Evolutionary conservation across 129 eudicot species (phyloP).

Genomic region (Kitagawia praeruptora): DNA sequence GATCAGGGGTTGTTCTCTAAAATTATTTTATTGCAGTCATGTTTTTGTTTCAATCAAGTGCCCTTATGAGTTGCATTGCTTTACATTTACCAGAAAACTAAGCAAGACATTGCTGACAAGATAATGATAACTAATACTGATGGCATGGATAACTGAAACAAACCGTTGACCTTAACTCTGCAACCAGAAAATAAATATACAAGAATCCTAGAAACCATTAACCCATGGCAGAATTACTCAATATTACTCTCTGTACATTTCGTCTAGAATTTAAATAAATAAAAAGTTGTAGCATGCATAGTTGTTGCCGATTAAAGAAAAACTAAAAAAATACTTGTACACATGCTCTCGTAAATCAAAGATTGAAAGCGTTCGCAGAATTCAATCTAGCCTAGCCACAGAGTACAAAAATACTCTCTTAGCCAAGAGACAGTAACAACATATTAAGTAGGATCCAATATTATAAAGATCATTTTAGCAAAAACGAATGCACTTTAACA

Average conservation of each 20-base stretch:
- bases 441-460: too few species aligned
- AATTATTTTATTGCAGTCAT: not conserved
- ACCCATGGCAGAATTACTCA: not conserved
- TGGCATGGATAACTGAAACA: too few species aligned
- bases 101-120: not conserved
- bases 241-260: not conserved
- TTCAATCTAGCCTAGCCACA: too few species aligned
- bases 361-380: not conserved
- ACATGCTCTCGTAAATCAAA: not conserved
- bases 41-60: not conserved
- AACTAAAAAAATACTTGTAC: not conserved
- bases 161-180: not conserved
- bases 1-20: not conserved
- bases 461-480: too few species aligned
- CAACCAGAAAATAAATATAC: not conserved
- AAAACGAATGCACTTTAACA: too few species aligned
- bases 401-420: too few species aligned
- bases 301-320: not conserved
- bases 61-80: not conserved
- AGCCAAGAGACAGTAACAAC: too few species aligned
- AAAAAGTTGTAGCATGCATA: too few species aligned
- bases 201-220: not conserved
- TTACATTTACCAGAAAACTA: not conserved
- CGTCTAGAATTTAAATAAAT: not conserved
- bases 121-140: too few species aligned